Percentiles rank a stretch among this genome's conserved stretches.
These are phyloP conservation scores for Suillus lakei DNA, from an alignment of 768 basidiomycete genomes.

Conservation along the genomic window DNA sequence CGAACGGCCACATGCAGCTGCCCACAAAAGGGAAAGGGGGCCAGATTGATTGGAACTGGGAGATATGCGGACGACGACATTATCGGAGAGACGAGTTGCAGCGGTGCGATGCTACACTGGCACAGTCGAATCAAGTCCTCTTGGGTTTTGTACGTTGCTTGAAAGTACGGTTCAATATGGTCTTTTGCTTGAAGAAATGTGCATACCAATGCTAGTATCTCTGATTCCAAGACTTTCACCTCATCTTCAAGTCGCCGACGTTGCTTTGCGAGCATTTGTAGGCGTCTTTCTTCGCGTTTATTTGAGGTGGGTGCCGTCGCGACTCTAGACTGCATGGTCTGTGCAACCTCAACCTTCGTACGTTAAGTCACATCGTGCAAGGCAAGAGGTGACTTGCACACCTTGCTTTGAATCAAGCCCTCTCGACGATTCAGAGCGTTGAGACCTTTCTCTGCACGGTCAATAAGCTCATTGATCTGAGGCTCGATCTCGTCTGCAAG, in stretches of 20 bases:
- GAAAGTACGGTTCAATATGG: not conserved
- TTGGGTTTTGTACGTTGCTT: conserved; percentile 7
- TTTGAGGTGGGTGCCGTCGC: conserved; percentile 56
- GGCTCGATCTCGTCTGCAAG: conserved; percentile 84
- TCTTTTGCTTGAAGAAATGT: not conserved
- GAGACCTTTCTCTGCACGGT: conserved; percentile 72
- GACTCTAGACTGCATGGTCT: conserved; percentile 43
- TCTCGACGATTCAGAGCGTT: conserved; percentile 66
- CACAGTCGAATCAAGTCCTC: not conserved
- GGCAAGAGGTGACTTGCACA: conserved; percentile 28
- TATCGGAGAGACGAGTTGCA: conserved; percentile 62
- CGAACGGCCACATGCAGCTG: conserved; percentile 77
- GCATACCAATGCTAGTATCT: conserved; percentile 61
- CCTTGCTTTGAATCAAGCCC: conserved; percentile 65
- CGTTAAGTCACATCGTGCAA: conserved; percentile 5
- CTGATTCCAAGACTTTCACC: conserved; percentile 59
- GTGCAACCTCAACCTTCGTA: conserved; percentile 59
- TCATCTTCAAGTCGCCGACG: conserved; percentile 71
- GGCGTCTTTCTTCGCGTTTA: conserved; percentile 68
- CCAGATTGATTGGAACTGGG: conserved; percentile 53
- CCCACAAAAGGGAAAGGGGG: conserved; percentile 47
- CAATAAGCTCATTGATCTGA: conserved; percentile 74
- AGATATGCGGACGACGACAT: conserved; percentile 61
- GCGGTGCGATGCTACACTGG: conserved; percentile 19
- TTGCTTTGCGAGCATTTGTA: conserved; percentile 69